Conservation (phyloP, 1,139 yeast genomes). For the Candida pseudocylindracea region DNA sequence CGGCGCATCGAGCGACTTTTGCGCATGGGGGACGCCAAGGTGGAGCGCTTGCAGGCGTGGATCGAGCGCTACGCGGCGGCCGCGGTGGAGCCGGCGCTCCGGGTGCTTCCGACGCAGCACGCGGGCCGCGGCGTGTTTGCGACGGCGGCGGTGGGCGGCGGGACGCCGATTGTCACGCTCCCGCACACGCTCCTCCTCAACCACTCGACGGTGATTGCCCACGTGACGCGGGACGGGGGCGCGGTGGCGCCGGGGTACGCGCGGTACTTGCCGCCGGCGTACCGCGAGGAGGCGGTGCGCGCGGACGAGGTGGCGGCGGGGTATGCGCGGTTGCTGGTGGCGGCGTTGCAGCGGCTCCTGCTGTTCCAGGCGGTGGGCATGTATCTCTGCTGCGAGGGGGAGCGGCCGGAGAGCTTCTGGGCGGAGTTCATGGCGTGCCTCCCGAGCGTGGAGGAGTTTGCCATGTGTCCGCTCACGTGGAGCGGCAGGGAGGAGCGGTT, state of each 20-base stretch:
- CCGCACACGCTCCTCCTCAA: slow-evolving; percentile 42
- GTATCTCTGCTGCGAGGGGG: slow-evolving; percentile 23
- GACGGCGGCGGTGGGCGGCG: slow-evolving; percentile 8
- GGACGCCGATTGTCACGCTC: slow-evolving; percentile 27
- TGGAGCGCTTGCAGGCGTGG: no score
- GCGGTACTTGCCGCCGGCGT: slow-evolving; percentile 3
- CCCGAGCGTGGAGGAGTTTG: slow-evolving; percentile 27
- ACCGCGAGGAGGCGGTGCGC: slow-evolving; percentile 7
- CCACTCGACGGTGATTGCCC: slow-evolving; percentile 26
- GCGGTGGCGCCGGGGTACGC: slow-evolving; percentile 5
- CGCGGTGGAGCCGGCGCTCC: no score
- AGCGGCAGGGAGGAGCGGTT: slow-evolving; percentile 11
- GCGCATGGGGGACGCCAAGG: no score
- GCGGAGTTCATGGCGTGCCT: slow-evolving; percentile 35
- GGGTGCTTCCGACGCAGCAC: no score
- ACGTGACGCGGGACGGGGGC: slow-evolving; percentile 9
- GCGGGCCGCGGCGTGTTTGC: slow-evolving; percentile 49
- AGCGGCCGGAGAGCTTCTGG: slow-evolving; percentile 31
- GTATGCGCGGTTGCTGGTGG: slow-evolving; percentile 11
- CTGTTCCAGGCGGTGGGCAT: slow-evolving; percentile 26
- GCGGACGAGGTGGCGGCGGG: slow-evolving; percentile 8
- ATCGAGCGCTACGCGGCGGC: no score
- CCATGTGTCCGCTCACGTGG: slow-evolving; percentile 30
- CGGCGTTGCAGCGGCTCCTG: slow-evolving; percentile 12
- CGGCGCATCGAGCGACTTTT: no score